phyloP scores from a whole-genome alignment of 2,329 filamentous ascomycete species.

The Calonectria pseudoreteaudii region DNA sequence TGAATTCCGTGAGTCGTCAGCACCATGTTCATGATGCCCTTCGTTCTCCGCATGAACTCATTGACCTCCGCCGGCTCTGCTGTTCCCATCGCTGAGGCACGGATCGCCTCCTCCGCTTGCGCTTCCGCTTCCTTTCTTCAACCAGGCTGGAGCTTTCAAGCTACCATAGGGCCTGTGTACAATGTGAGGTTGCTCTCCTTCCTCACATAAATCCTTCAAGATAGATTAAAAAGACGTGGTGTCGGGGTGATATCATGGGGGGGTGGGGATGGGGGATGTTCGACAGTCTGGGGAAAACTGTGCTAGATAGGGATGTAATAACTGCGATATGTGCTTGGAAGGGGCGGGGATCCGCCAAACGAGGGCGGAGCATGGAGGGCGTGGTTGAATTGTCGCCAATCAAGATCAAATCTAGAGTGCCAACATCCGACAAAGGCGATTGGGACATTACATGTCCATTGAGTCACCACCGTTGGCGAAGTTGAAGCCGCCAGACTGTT shows the following conservation, averaged over 20 bases:
- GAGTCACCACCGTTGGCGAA: constrained; percentile 81
- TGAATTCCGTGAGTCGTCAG: constrained; percentile 36
- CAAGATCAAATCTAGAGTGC: not conserved
- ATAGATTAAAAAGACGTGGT: constrained; percentile 51
- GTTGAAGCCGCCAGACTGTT: constrained; percentile 88
- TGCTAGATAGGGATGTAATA: constrained; percentile 36
- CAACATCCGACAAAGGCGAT: constrained; percentile 15
- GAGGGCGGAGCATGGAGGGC: constrained; percentile 13
- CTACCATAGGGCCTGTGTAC: constrained; percentile 68
- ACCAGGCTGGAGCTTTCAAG: constrained; percentile 74
- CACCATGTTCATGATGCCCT: constrained; percentile 42
- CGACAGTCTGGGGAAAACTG: constrained; percentile 42
- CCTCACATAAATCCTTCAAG: constrained; percentile 52
- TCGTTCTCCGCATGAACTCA: constrained; percentile 37
- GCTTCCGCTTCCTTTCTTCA: constrained; percentile 42
- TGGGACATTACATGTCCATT: constrained; percentile 70
- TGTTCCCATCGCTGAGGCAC: constrained; percentile 32
- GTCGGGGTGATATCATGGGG: constrained; percentile 48
- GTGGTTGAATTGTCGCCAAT: not conserved
- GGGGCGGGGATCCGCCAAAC: constrained; percentile 30
- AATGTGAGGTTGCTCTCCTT: constrained; percentile 39
- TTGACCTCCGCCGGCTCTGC: constrained; percentile 33
- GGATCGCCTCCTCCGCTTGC: constrained; percentile 36
- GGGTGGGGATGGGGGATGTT: constrained; percentile 29
- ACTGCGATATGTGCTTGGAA: constrained; percentile 39